Evolutionary conservation across 768 basidiomycete genomes (phyloP), one percentile per base, ranked within the genome.

Genomic region (Strobilomyces echinocephalus): DNA sequence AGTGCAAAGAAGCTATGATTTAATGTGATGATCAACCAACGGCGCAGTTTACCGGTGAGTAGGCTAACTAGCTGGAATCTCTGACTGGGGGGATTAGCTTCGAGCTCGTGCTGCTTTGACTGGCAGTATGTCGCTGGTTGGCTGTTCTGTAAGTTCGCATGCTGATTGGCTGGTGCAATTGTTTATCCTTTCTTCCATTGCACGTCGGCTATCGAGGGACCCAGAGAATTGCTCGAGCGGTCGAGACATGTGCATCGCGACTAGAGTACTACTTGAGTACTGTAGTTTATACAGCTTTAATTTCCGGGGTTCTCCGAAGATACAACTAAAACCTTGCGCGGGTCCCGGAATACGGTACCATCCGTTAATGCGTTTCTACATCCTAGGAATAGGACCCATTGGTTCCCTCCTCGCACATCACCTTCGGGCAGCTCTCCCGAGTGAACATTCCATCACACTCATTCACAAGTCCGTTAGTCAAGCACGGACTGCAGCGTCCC

Each of bases 371-470:
- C 84, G 79, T 57, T 79, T 87, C 65, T 85, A 89, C 73, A 64
- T 89, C 58, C 77, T 90, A 57, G 92, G 93, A 60, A 69, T 92
- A 39, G 92, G 92, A 46, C 79, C 91, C 41, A 80, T 95, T 57
- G 95, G 95, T 50, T 82, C 83, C 28, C 82, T 97, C 54, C 58
- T 97, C 58, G 79, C 93, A 15, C 82, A 87, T 68, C 81, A 95
- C 67, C 80, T 97, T 38, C 85, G 89, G 38, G 76, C 75, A 46
- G 69, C 74, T 49, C 74, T 90, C 47, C 76, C 82, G 18, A 55
- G 67, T 28, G 60, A 70, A 15, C 76, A 83, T 60, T 66, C 78
- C 40, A 75, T 95, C 63, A 79, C 81, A 24, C 81, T 94, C 65
- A 81, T 97, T 52, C 80, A 88, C 70, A 84, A 79, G 61, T 76